Conservation (phyloP, 2,329 filamentous ascomycete genomes). For the Aspergillus bombycis region DNA sequence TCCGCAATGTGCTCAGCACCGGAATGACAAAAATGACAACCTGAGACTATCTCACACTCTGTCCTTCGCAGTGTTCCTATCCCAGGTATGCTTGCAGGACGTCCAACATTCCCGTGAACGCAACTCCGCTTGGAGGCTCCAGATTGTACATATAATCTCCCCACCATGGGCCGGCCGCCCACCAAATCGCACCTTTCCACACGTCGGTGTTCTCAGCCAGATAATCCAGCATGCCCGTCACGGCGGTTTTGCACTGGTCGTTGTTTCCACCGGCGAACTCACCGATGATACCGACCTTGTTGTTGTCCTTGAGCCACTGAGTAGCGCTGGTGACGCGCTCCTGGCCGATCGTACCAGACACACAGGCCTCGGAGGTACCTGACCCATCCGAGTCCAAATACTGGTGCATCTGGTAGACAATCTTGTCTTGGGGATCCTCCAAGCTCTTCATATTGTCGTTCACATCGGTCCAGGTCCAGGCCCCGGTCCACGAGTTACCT, state of each 20-base stretch:
- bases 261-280: slow-evolving; percentile 60
- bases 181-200: slow-evolving; percentile 58
- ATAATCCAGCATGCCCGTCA: slow-evolving; percentile 52
- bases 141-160: slow-evolving; percentile 53
- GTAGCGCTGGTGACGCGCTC: slow-evolving; percentile 57
- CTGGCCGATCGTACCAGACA: slow-evolving; percentile 55
- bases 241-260: slow-evolving; percentile 50
- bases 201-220: slow-evolving; percentile 55
- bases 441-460: slow-evolving; percentile 51
- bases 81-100: slow-evolving; percentile 29
- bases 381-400: slow-evolving; percentile 61
- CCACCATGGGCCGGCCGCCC: slow-evolving; percentile 60
- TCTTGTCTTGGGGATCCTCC: slow-evolving; percentile 56
- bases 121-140: slow-evolving; percentile 52
- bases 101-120: slow-evolving; percentile 41
- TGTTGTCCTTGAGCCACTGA: slow-evolving; percentile 56
- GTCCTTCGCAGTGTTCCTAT: neutral
- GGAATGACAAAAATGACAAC: neutral
- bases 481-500: slow-evolving; percentile 54
- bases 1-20: neutral
- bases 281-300: slow-evolving; percentile 56
- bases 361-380: slow-evolving; percentile 55
- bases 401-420: slow-evolving; percentile 65
- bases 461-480: slow-evolving; percentile 54
- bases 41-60: neutral